These are phyloP conservation scores for Zygoascus biomembranicola DNA, from an alignment of 805 yeast species.

Conservation along the genomic window DNA sequence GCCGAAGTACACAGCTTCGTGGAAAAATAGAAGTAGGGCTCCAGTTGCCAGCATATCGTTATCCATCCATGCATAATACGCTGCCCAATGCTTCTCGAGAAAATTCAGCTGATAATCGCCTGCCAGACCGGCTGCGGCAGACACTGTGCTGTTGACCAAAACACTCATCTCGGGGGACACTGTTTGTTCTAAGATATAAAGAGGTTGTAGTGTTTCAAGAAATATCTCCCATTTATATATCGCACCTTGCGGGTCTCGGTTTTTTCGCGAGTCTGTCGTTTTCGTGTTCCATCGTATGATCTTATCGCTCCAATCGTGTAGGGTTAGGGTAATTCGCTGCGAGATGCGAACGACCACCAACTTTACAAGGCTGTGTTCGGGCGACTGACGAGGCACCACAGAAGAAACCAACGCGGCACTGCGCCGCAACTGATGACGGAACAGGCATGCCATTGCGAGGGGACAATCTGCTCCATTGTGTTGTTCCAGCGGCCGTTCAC, in stretches of 20 bases:
- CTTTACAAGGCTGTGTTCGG: too few species aligned
- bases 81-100: constrained; percentile 76
- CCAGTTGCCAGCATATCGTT: constrained; percentile 94
- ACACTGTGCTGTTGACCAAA: too few species aligned
- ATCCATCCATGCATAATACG: constrained; percentile 75
- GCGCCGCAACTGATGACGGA: too few species aligned
- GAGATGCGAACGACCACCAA: too few species aligned
- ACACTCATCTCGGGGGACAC: too few species aligned
- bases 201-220: too few species aligned
- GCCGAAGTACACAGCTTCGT: constrained; percentile 85
- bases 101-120: constrained; percentile 23
- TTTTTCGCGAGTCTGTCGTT: neutral
- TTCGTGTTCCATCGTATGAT: neutral
- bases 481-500: too few species aligned
- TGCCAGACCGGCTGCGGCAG: neutral
- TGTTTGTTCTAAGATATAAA: too few species aligned
- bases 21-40: constrained; percentile 66
- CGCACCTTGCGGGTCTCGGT: neutral
- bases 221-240: neutral
- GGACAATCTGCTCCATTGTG: too few species aligned
- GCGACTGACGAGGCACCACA: too few species aligned
- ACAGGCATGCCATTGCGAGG: too few species aligned
- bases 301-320: neutral
- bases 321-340: neutral
- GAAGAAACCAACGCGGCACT: too few species aligned